These are phyloP conservation scores for Geotrichum europaeum DNA, from an alignment of 1,139 yeast species.

Conservation along the genomic window DNA sequence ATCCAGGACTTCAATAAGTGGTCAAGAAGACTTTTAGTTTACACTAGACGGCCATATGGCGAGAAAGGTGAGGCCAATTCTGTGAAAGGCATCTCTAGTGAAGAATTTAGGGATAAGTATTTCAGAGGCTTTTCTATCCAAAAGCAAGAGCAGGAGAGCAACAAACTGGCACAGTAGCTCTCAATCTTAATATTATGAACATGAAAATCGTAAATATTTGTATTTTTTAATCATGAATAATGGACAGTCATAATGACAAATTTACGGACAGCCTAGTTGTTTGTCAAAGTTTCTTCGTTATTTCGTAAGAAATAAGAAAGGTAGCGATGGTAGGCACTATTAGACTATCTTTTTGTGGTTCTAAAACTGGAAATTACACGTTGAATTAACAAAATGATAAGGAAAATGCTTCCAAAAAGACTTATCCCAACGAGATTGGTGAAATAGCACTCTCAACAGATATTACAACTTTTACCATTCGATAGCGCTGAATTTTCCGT, in stretches of 20 bases:
- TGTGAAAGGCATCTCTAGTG: conserved; percentile 37
- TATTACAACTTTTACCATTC: no score
- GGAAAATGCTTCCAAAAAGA: no score
- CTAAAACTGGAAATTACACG: no score
- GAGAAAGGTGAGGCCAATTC: conserved; percentile 55
- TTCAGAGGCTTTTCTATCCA: conserved; percentile 57
- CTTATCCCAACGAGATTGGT: no score
- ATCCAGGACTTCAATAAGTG: conserved; percentile 89
- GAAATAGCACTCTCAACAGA: no score
- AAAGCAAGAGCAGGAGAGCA: not conserved
- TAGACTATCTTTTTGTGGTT: no score
- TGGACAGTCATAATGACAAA: no score
- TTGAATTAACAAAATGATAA: no score
- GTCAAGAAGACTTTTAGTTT: conserved; percentile 82
- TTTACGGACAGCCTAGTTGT: no score
- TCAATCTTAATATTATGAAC: not conserved
- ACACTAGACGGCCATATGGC: conserved; percentile 56
- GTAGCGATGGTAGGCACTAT: no score
- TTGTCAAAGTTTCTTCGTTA: no score
- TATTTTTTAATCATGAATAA: not conserved
- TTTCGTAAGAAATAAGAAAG: no score
- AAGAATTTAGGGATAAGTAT: conserved; percentile 73
- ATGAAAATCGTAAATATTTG: not conserved
- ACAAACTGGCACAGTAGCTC: not conserved
- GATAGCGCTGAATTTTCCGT: not conserved